These are phyloP conservation scores for Barnettozyma populi DNA, from an alignment of 805 yeast species.

Conservation along the genomic window DNA sequence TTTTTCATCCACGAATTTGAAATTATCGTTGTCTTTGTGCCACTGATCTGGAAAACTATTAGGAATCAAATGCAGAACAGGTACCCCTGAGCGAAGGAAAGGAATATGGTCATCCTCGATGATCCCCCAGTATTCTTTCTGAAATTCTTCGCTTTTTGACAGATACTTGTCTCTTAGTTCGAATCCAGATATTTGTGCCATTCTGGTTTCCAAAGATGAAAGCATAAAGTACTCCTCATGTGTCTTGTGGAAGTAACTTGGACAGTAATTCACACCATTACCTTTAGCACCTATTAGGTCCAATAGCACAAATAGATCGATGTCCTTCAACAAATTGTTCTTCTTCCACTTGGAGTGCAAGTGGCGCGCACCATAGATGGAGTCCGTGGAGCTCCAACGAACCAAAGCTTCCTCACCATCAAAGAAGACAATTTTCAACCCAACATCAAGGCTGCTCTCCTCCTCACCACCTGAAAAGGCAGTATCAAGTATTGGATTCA, in stretches of 20 bases:
- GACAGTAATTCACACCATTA: conserved; percentile 17
- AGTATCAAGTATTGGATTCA: conserved; percentile 13
- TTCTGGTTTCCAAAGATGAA: conserved; percentile 30
- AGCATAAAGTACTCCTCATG: conserved; percentile 33
- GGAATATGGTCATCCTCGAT: conserved; percentile 53
- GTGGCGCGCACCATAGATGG: conserved; percentile 51
- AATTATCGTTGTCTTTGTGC: conserved; percentile 48
- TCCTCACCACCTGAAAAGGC: conserved; percentile 9
- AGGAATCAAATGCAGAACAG: conserved; percentile 50
- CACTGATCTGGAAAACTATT: conserved; percentile 43
- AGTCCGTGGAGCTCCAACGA: conserved; percentile 46
- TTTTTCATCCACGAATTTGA: conserved; percentile 32
- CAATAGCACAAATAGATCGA: conserved; percentile 43
- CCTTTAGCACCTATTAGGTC: conserved; percentile 43
- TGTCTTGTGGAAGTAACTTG: conserved; percentile 41
- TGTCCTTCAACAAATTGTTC: conserved; percentile 24
- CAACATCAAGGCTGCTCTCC: conserved; percentile 22
- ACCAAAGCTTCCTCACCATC: conserved; percentile 61
- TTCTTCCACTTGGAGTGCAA: conserved; percentile 36
- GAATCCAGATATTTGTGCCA: conserved; percentile 5
- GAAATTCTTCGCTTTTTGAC: conserved; percentile 15
- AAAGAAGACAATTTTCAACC: conserved; percentile 45
- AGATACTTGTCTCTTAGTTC: conserved; percentile 10
- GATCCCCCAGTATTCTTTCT: conserved; percentile 12
- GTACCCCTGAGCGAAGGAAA: conserved; percentile 40